Base-by-base conservation (phyloP, 2,329 filamentous ascomycete genomes). In the Nectriaceae sp. region DNA sequence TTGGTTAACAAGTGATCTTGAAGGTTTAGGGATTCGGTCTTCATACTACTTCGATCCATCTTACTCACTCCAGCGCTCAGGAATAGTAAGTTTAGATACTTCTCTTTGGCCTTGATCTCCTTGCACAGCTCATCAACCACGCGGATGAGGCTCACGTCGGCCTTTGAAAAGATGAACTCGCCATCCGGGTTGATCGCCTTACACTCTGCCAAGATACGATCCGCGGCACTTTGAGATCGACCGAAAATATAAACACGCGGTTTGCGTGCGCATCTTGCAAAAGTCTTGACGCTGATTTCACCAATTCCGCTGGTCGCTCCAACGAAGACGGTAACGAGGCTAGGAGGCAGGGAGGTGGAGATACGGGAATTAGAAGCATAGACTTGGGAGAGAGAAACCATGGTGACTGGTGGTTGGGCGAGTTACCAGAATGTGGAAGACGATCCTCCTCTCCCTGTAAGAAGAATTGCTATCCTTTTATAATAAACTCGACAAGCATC, bases 11-110 rank as follows among this genome's bases (percentile, higher is more conserved):
- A n/a, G n/a, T n/a, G n/a, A n/a, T n/a, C n/a, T n/a, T n/a, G n/a
- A n/a, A n/a, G n/a, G n/a, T n/a, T n/a, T n/a, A n/a, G n/a, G n/a
- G n/a, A n/a, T n/a, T n/a, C n/a, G n/a, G n/a, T n/a, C n/a, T 31
- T 15, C 26, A 31, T 18, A 16, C 33, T 18, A 11, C 18, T 11
- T 18, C 10, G 10, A 37, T 10, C 26, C 10, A 11, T 11, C 10
- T 37, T 18, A 37, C 33, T 16, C 33, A 11, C 18, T 18, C 33
- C 33, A 37, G 33, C 10, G 3, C 22, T 49, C 21, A 44, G 11
- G 8, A 49, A 49, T 18, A 49, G 20, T 13, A 49, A 16, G 26
- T 49, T 44, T 13, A 49, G 40, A 13, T 35, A 20, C 3, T 16
- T 20, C 15, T 49, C 46, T 2, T 38, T 44, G 4, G 36, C 21